phyloP scores from a whole-genome alignment of 139 green algal genomes.

The Coelastrella sp. region DNA sequence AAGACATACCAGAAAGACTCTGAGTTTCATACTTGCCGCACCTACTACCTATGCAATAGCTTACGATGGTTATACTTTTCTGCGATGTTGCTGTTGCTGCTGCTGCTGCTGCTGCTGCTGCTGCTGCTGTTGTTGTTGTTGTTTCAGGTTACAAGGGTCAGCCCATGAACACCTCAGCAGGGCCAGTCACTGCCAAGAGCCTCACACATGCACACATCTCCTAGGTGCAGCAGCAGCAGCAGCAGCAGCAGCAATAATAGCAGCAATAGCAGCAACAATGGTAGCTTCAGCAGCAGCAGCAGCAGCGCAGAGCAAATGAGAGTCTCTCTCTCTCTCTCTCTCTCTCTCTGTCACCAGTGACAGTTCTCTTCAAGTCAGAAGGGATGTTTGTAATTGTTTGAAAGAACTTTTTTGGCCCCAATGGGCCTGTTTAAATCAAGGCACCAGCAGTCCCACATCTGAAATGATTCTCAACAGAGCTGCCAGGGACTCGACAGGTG shows the following conservation, averaged over 20 bases:
- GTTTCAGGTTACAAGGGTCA: slow-evolving; percentile 64
- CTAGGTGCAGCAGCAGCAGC: background rate
- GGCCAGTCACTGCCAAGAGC: slow-evolving; percentile 61
- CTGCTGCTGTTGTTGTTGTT: background rate
- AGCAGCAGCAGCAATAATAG: background rate
- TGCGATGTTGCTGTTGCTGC: background rate
- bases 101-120: background rate
- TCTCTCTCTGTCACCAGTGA: too few relatives aligned
- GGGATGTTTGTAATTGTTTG: too few relatives aligned
- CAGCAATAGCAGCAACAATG: background rate
- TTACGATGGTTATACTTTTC: background rate
- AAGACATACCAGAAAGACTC: slow-evolving; percentile 86
- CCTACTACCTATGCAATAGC: background rate
- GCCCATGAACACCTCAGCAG: slow-evolving; percentile 74
- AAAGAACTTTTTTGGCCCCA: too few relatives aligned
- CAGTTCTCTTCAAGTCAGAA: too few relatives aligned
- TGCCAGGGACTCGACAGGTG: too few relatives aligned
- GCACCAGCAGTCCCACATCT: too few relatives aligned
- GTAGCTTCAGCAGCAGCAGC: too few relatives aligned
- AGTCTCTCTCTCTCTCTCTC: too few relatives aligned
- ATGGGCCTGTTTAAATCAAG: too few relatives aligned
- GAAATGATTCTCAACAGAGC: too few relatives aligned
- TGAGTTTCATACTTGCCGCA: slow-evolving; percentile 68
- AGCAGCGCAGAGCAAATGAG: too few relatives aligned
- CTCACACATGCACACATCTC: slow-evolving; percentile 60